phyloP scores from a whole-genome alignment of 2,329 filamentous ascomycete genomes.

The Penicillium italicum region DNA sequence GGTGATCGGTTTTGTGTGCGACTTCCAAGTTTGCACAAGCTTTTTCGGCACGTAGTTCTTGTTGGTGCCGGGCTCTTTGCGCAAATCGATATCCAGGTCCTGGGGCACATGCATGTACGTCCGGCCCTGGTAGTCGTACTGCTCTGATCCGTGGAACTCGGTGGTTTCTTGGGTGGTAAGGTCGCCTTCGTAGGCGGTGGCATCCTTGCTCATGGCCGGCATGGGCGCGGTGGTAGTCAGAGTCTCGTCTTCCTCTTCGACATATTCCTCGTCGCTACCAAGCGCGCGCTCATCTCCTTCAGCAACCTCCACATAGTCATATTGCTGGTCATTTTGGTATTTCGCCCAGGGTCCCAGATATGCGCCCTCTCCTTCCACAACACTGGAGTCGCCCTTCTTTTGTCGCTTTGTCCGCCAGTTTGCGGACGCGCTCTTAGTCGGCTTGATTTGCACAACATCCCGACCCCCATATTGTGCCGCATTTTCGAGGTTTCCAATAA shows the following conservation, averaged over 20 bases:
- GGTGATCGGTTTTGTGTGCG: constrained; percentile 79
- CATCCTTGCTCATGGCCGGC: constrained; percentile 50
- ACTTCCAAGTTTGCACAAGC: constrained; percentile 83
- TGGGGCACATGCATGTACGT: constrained; percentile 98
- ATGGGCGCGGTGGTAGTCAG: constrained; percentile 50
- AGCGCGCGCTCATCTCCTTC: constrained; percentile 64
- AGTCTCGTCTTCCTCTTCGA: constrained; percentile 60
- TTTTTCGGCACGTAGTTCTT: constrained; percentile 97
- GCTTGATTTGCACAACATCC: constrained; percentile 53
- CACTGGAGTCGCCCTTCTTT: constrained; percentile 74
- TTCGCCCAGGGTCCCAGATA: constrained; percentile 95
- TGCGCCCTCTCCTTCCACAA: constrained; percentile 80
- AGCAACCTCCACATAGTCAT: constrained; percentile 63
- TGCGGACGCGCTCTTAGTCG: constrained; percentile 68
- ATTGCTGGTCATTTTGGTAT: constrained; percentile 71
- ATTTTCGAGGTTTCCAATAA: constrained; percentile 48
- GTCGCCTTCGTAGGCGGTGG: constrained; percentile 49
- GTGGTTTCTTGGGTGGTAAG: constrained; percentile 72
- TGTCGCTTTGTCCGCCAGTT: constrained; percentile 71
- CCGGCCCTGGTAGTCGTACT: constrained; percentile 90
- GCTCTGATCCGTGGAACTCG: constrained; percentile 75
- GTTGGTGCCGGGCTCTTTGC: constrained; percentile 71
- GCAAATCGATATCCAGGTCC: constrained; percentile 80
- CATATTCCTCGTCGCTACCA: constrained; percentile 73
- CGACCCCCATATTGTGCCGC: constrained; percentile 46